These are phyloP conservation scores for Daldinia grandis DNA, from an alignment of 495 filamentous ascomycete species.

Conservation along the genomic window DNA sequence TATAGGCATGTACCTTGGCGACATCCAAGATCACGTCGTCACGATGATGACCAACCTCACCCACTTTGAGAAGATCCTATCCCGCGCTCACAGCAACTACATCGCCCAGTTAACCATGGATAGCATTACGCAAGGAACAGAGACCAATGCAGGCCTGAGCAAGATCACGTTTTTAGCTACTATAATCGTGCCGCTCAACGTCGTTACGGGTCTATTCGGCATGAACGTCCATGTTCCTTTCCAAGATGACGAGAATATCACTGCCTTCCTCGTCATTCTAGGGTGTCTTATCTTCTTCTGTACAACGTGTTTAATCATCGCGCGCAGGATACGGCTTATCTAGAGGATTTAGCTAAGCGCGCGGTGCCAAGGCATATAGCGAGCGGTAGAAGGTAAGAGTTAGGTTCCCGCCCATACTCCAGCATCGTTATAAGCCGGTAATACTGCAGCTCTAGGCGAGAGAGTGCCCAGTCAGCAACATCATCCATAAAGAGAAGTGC, in stretches of 20 bases:
- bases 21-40: conserved; percentile 98
- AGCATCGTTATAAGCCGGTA: background rate
- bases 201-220: conserved; percentile 94
- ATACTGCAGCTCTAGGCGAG: too few species aligned
- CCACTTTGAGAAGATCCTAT: conserved; percentile 98
- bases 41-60: conserved; percentile 97
- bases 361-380: background rate
- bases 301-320: conserved; percentile 55
- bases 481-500: too few species aligned
- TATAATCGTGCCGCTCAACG: conserved; percentile 94
- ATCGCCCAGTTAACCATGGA: conserved; percentile 93
- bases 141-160: conserved; percentile 83
- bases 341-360: conserved; percentile 15
- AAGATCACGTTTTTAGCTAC: conserved; percentile 96
- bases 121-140: conserved; percentile 80
- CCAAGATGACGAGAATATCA: conserved; percentile 58
- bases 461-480: background rate
- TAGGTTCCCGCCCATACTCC: background rate
- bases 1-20: conserved; percentile 93
- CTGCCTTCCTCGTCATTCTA: conserved; percentile 84
- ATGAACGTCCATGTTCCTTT: conserved; percentile 96
- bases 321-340: conserved; percentile 37
- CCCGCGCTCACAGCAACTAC: conserved; percentile 94
- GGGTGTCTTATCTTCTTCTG: conserved; percentile 70
- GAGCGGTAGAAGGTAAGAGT: background rate